Evolutionary conservation across 768 basidiomycete genomes (phyloP).

Genomic region (Pseudohyphozyma bogoriensis): DNA sequence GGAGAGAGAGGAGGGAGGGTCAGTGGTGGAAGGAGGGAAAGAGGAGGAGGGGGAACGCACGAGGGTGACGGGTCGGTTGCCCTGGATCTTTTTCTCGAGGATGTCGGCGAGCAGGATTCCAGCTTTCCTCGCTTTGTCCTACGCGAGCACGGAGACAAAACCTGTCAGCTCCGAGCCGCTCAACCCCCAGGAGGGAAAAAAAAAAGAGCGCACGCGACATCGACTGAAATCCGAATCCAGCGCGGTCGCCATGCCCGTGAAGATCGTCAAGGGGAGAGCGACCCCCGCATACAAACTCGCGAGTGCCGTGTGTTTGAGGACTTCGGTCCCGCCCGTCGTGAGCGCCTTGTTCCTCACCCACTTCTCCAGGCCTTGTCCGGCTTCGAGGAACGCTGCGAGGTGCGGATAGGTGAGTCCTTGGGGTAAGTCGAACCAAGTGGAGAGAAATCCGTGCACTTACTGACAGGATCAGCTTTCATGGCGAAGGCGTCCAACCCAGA

Average conservation of each 20-base stretch:
- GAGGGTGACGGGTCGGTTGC: conserved; percentile 42
- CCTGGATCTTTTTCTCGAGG: conserved; percentile 43
- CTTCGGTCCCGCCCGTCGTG: conserved; percentile 34
- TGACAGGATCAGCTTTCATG: conserved; percentile 37
- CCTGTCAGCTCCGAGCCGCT: not conserved
- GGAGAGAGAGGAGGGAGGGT: not conserved
- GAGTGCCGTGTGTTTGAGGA: conserved; percentile 44
- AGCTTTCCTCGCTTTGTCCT: conserved; percentile 43
- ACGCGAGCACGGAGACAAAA: conserved; percentile 34
- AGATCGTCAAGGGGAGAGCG: conserved; percentile 32
- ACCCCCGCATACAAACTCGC: conserved; percentile 37
- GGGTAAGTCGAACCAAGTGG: conserved; percentile 5
- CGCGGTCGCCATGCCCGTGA: conserved; percentile 27
- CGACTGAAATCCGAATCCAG: conserved; percentile 35
- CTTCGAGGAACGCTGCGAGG: conserved; percentile 34
- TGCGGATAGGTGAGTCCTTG: not conserved
- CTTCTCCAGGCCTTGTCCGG: conserved; percentile 34
- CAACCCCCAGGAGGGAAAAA: not conserved
- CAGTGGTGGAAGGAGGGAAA: not conserved
- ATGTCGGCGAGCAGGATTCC: conserved; percentile 43
- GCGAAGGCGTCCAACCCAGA: conserved; percentile 40
- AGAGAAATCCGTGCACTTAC: conserved; percentile 35
- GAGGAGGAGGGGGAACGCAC: conserved; percentile 29
- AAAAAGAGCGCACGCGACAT: conserved; percentile 22
- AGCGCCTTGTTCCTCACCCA: conserved; percentile 33